Base-by-base conservation (phyloP, 2,329 filamentous ascomycete species). In the Microdochium trichocladiopsis region DNA sequence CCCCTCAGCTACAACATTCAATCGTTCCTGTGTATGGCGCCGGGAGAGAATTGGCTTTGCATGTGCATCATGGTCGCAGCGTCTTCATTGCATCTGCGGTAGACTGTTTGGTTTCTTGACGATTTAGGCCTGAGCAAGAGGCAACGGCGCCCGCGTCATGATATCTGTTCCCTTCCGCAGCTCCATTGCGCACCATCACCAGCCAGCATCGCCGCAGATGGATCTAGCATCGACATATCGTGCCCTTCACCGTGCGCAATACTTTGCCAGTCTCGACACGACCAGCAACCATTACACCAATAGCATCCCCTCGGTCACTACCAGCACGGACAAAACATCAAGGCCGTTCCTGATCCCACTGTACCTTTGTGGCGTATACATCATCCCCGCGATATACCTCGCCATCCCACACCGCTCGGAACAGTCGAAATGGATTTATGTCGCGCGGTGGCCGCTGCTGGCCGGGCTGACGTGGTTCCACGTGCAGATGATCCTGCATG, bases 301-400 rank as follows among this genome's bases (percentile, higher is more conserved):
- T 14, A 31, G 28, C 28, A 31, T 31, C 28, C 8, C 28, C 28
- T 8, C 8, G 28, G 28, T 14, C 28, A 14, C 14, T 14, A 14
- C 8, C 28, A 14, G 28, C 14, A 31, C 28, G 14, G 28, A 14
- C 28, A 31, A 14, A 31, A 31, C 28, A 8, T 61, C 70, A 28
- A 67, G 66, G 43, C 80, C 78, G 2, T 68, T 84, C 18, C 59
- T 84, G 18, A 37, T 84, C 8, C 81, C 80, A 0, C 76, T 78
- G 53, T 68, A 72, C 52, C 53, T 83, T 6, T 53, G 80, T 22
- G 75, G 72, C 3, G 61, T 72, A 25, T 68, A 77, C 47, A 48
- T 81, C 43, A 51, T 86, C 2, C 77, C 79, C 0, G 63, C 74
- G 1, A 56, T 80, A 3, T 86, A 82, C 63, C 72, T 86, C 14